A percentile compares a stretch with the other conserved stretches of the same genome.
Conservation (phyloP, 805 yeast genomes). For the Lachancea fermentati region DNA sequence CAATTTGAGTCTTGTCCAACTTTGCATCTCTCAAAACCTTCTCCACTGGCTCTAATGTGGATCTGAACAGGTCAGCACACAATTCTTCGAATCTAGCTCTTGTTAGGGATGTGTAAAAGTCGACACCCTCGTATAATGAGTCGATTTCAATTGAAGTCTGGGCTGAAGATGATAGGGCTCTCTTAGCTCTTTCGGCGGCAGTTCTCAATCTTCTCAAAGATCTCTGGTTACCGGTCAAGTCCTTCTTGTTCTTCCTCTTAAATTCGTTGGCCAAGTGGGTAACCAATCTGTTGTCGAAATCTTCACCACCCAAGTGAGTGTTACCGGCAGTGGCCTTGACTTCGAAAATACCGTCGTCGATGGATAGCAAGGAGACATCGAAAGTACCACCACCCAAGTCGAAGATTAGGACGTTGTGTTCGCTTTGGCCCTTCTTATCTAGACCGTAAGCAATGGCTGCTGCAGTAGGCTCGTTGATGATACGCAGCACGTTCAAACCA, state of each 20-base stretch:
- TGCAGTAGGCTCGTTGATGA: constrained; percentile 95
- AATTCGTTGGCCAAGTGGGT: constrained; percentile 86
- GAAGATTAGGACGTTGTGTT: constrained; percentile 84
- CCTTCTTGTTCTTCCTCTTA: constrained; percentile 95
- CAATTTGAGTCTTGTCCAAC: constrained; percentile 81
- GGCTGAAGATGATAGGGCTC: constrained; percentile 93
- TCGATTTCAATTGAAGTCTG: constrained; percentile 95
- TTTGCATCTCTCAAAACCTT: constrained; percentile 87
- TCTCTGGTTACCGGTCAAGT: constrained; percentile 83
- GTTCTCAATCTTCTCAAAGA: constrained; percentile 96
- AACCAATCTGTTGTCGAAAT: constrained; percentile 91
- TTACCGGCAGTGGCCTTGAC: constrained; percentile 77
- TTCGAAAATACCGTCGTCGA: constrained; percentile 94
- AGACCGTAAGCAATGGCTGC: constrained; percentile 97
- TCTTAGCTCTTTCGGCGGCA: constrained; percentile 97
- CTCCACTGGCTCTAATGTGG: constrained; percentile 92
- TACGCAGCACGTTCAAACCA: constrained; percentile 89
- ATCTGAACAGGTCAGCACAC: constrained; percentile 90
- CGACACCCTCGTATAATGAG: constrained; percentile 90
- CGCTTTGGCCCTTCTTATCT: constrained; percentile 68
- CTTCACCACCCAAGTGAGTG: constrained; percentile 96
- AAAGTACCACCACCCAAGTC: constrained; percentile 98
- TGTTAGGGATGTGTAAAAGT: constrained; percentile 92
- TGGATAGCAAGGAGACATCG: constrained; percentile 87
- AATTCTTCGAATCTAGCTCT: constrained; percentile 98